A percentile compares a stretch with the other conserved stretches of the same genome.
Conservation (phyloP, 169 alveolate genomes). For the Cytauxzoon felis region DNA sequence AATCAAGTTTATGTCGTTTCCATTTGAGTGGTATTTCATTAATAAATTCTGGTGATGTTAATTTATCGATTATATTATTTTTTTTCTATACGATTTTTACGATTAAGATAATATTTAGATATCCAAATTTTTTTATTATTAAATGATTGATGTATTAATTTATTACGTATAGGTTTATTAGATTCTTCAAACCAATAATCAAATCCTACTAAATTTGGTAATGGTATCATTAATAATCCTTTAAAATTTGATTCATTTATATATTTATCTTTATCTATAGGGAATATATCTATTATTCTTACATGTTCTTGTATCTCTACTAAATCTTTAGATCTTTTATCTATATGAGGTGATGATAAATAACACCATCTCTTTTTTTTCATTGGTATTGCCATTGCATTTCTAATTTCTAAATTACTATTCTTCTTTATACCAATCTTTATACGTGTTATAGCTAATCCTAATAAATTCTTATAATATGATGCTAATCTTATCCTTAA, state of each 20-base stretch:
- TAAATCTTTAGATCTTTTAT: conserved; percentile 60
- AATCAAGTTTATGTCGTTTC: conserved; percentile 48
- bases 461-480: conserved; percentile 19
- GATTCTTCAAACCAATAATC: conserved; percentile 67
- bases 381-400: conserved; percentile 55
- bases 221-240: conserved; percentile 54
- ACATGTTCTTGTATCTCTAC: conserved; percentile 59
- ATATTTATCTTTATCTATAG: not conserved
- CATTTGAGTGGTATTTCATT: conserved; percentile 51
- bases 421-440: conserved; percentile 32
- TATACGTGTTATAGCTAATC: conserved; percentile 24
- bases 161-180: conserved; percentile 48
- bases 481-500: conserved; percentile 46
- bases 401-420: conserved; percentile 36
- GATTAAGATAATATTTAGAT: conserved; percentile 51
- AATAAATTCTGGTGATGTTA: conserved; percentile 51
- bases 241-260: conserved; percentile 2
- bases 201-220: conserved; percentile 54
- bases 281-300: conserved; percentile 56
- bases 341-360: conserved; percentile 57
- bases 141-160: conserved; percentile 26
- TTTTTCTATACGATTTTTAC: conserved; percentile 49
- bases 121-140: conserved; percentile 37
- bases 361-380: conserved; percentile 47
- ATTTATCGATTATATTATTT: conserved; percentile 31